Evolutionary conservation across 176 grass and related monocot genomes (phyloP), one percentile per base, ranked within the genome.

Genomic region (Oryza brachyantha): DNA sequence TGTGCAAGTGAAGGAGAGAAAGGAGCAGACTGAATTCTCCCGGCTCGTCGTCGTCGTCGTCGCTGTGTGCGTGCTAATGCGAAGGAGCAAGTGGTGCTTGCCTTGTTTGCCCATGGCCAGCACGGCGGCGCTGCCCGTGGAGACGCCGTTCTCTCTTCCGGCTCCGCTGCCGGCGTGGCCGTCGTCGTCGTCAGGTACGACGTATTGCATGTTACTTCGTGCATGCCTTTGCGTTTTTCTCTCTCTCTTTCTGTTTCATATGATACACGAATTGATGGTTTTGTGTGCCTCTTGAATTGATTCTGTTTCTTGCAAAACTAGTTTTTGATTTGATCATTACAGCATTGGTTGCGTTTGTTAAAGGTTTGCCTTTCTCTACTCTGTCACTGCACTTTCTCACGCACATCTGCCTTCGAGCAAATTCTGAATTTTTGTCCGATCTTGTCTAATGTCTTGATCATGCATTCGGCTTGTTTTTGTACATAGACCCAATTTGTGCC

Each of bases 141-240:
- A 91, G 78, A 68, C 70, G 5, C 21, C 46, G 11, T 97, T 93
- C 11, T 75, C 32, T 74, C 64, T 77, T 13, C 88, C 91, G 22
- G 83, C 84, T 43, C 70, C 70, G 34, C 8, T 84, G 22, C 81
- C 78, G 24, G 55, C 84, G 80, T 89, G 86, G 91, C 81, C 84
- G 7, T 69, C 81, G 46, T 78, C 84, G 7, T 69, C 81, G 46
- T 78, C 94, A 85, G 94, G 93, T 90, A 54, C 29, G 40, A 22
- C 24, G 17, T 52, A 52, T 6, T 52, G 17, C 48, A 52, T 52
- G 62, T 19, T 21, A 21, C 50, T 69, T 12, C 5, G 0, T 79
- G 46, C 28, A 29, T 31, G 9, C 11, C 21, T 73, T 79, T 66
- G n/a, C 13, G 35, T 9, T 72, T 13, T 76, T 59, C n/a, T 31